A percentile compares a stretch with the other conserved stretches of the same genome.
phyloP scores from a whole-genome alignment of 2,329 filamentous ascomycete genomes.

The Monosporascus ibericus region DNA sequence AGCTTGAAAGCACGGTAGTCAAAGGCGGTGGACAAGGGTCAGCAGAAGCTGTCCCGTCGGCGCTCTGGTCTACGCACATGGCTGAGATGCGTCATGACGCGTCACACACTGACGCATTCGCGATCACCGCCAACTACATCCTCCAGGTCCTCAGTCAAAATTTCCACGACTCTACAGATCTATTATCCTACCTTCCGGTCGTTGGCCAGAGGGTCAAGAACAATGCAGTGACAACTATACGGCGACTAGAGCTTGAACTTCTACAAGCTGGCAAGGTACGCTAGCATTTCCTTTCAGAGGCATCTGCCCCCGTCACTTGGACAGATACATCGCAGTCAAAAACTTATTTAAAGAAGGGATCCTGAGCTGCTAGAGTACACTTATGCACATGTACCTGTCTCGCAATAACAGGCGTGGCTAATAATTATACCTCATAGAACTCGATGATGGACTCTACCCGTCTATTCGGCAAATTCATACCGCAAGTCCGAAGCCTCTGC shows the following conservation, averaged over 20 bases:
- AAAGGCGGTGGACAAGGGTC: slow-evolving; percentile 21
- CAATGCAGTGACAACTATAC: slow-evolving; percentile 33
- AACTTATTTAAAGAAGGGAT: neutral
- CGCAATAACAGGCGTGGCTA: neutral
- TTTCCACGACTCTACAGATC: slow-evolving; percentile 25
- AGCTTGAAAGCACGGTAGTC: slow-evolving; percentile 41
- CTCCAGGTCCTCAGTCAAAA: slow-evolving; percentile 28
- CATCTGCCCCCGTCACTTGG: no score
- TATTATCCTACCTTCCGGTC: slow-evolving; percentile 28
- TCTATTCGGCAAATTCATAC: slow-evolving; percentile 37
- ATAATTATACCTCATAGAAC: slow-evolving; percentile 26
- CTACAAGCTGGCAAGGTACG: slow-evolving; percentile 45
- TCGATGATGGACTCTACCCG: slow-evolving; percentile 29
- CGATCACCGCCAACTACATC: slow-evolving; percentile 30
- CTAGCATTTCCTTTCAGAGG: neutral
- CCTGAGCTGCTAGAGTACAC: no score
- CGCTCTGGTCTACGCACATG: slow-evolving; percentile 36
- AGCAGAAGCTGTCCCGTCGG: slow-evolving; percentile 32
- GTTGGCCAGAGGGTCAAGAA: slow-evolving; percentile 30
- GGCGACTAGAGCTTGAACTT: slow-evolving; percentile 45
- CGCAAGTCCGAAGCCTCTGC: slow-evolving; percentile 34
- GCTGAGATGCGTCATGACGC: slow-evolving; percentile 23
- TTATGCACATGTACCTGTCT: no score
- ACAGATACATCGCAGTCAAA: neutral
- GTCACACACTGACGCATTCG: slow-evolving; percentile 26